Percentiles rank a stretch among this genome's conserved stretches.
phyloP scores from a whole-genome alignment of 2,329 filamentous ascomycete species.

The Lachnellula suecica region DNA sequence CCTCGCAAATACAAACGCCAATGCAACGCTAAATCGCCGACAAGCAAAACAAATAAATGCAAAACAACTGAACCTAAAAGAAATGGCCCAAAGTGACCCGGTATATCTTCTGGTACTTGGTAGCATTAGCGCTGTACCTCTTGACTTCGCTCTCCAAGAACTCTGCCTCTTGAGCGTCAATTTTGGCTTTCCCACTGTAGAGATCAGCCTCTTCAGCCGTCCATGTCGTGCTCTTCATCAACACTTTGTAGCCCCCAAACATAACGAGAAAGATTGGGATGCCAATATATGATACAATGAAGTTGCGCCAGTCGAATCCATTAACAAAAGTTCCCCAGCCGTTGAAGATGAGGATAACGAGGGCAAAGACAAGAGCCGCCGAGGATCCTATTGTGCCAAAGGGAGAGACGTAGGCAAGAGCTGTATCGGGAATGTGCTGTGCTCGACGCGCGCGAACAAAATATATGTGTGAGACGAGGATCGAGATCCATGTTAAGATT shows the following conservation, averaged over 20 bases:
- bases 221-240: constrained; percentile 42
- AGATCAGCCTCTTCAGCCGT: constrained; percentile 53
- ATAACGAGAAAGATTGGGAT: constrained; percentile 62
- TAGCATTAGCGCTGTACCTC: constrained; percentile 15
- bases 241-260: constrained; percentile 55
- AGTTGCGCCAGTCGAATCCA: constrained; percentile 63
- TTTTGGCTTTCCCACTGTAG: constrained; percentile 56
- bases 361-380: constrained; percentile 67
- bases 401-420: constrained; percentile 67
- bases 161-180: constrained; percentile 57
- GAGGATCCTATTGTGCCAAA: constrained; percentile 72
- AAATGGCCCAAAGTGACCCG: constrained; percentile 25
- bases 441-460: constrained; percentile 64
- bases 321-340: constrained; percentile 74
- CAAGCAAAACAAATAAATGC: not conserved
- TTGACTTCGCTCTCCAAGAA: constrained; percentile 24
- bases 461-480: constrained; percentile 65
- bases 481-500: constrained; percentile 33
- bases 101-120: constrained; percentile 19
- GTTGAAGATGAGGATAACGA: constrained; percentile 77
- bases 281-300: constrained; percentile 62
- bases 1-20: not conserved
- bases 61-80: constrained; percentile 20
- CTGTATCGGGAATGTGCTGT: constrained; percentile 55
- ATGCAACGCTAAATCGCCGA: not conserved